These are phyloP conservation scores for Yamadazyma jaroonii DNA, from an alignment of 1,139 yeast species.

Conservation along the genomic window DNA sequence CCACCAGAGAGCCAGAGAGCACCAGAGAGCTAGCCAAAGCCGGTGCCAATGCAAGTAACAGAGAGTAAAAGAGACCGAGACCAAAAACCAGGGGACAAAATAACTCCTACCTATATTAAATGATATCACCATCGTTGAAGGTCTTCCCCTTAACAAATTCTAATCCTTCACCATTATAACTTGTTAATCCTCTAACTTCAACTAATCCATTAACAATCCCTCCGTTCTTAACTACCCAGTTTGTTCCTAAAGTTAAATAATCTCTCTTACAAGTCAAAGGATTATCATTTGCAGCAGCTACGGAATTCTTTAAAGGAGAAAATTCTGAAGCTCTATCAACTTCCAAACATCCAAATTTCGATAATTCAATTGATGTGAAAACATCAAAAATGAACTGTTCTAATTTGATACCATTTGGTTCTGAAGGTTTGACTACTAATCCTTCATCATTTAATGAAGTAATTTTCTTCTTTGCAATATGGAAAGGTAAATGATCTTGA, in stretches of 20 bases:
- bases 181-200: slow-evolving; percentile 75
- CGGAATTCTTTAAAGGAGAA: slow-evolving; percentile 90
- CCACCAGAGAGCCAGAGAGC: too few species aligned
- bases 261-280: slow-evolving; percentile 78
- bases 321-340: slow-evolving; percentile 84
- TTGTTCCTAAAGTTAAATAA: slow-evolving; percentile 65
- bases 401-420: slow-evolving; percentile 86
- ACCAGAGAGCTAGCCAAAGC: too few species aligned
- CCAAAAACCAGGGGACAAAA: too few species aligned
- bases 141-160: slow-evolving; percentile 52
- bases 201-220: slow-evolving; percentile 58
- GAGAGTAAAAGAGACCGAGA: too few species aligned
- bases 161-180: slow-evolving; percentile 86
- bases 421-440: slow-evolving; percentile 54
- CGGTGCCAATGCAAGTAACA: too few species aligned
- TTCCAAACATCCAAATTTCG: slow-evolving; percentile 88
- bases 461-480: slow-evolving; percentile 90
- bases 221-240: slow-evolving; percentile 72
- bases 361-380: slow-evolving; percentile 71
- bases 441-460: slow-evolving; percentile 56
- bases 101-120: too few species aligned
- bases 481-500: slow-evolving; percentile 76
- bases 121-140: slow-evolving; percentile 41
- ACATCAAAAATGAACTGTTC: slow-evolving; percentile 98
- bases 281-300: slow-evolving; percentile 76